These are phyloP conservation scores for Diatrype stigma DNA, from an alignment of 2,329 filamentous ascomycete species.

Conservation along the genomic window DNA sequence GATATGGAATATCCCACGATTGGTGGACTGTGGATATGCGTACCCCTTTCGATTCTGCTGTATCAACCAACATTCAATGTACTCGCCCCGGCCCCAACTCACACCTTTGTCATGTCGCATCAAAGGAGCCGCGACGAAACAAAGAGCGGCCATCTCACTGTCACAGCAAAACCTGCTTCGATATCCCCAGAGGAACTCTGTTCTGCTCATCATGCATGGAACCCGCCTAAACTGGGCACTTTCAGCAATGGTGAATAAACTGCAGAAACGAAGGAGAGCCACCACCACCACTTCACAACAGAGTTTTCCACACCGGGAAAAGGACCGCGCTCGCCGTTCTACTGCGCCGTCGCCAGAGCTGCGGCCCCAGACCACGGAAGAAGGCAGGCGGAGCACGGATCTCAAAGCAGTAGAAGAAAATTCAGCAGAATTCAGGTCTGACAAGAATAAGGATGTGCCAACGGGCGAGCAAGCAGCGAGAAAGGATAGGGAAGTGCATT, in stretches of 20 bases:
- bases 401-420: neutral
- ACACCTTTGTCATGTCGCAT: neutral
- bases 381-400: neutral
- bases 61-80: too few relatives aligned
- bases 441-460: too few relatives aligned
- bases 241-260: neutral
- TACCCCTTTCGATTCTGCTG: neutral
- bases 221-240: neutral
- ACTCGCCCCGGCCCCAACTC: too few relatives aligned
- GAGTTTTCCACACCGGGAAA: slow-evolving; percentile 2
- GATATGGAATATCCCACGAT: neutral
- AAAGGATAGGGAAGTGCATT: too few relatives aligned
- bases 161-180: neutral
- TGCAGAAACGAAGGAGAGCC: neutral
- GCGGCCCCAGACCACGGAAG: slow-evolving; percentile 6
- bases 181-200: too few relatives aligned
- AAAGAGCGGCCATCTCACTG: neutral
- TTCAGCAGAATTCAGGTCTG: too few relatives aligned
- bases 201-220: neutral
- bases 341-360: slow-evolving; percentile 21
- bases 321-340: slow-evolving; percentile 14
- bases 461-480: too few relatives aligned
- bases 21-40: neutral
- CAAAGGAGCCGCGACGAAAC: neutral
- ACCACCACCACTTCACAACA: neutral